These are phyloP conservation scores for Acidiella bohemica DNA, from an alignment of 495 filamentous ascomycete species.

Conservation along the genomic window DNA sequence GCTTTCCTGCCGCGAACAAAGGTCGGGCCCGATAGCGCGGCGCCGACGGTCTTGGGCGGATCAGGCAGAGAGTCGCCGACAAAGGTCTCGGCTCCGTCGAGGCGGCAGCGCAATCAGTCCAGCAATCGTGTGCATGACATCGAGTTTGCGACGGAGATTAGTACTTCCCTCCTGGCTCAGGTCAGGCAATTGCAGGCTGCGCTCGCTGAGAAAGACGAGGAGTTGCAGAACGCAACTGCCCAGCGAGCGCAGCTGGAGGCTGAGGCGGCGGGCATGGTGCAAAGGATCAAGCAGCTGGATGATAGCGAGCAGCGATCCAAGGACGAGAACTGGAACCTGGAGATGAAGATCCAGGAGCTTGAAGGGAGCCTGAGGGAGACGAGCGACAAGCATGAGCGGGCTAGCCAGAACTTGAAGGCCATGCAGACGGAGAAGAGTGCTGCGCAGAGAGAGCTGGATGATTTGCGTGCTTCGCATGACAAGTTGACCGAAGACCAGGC, in stretches of 20 bases:
- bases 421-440: slow-evolving; percentile 60
- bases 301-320: slow-evolving; percentile 92
- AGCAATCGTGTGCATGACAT: slow-evolving; percentile 79
- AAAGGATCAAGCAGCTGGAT: slow-evolving; percentile 66
- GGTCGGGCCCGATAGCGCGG: slow-evolving; percentile 46
- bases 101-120: slow-evolving; percentile 83
- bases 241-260: slow-evolving; percentile 68
- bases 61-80: slow-evolving; percentile 79
- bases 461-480: slow-evolving; percentile 61
- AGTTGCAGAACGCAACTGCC: slow-evolving; percentile 55
- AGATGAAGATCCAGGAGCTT: slow-evolving; percentile 75
- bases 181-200: slow-evolving; percentile 75
- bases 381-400: slow-evolving; percentile 62
- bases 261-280: slow-evolving; percentile 63
- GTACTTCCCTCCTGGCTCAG: slow-evolving; percentile 75
- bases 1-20: slow-evolving; percentile 78
- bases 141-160: slow-evolving; percentile 91
- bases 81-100: slow-evolving; percentile 65
- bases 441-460: slow-evolving; percentile 73
- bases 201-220: slow-evolving; percentile 74
- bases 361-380: slow-evolving; percentile 54
- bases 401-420: slow-evolving; percentile 54
- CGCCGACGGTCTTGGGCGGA: slow-evolving; percentile 67
- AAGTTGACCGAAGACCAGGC: slow-evolving; percentile 72
- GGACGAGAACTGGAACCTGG: slow-evolving; percentile 94